Base-by-base conservation (phyloP, 2,329 filamentous ascomycete genomes). In the Onygenales sp. region DNA sequence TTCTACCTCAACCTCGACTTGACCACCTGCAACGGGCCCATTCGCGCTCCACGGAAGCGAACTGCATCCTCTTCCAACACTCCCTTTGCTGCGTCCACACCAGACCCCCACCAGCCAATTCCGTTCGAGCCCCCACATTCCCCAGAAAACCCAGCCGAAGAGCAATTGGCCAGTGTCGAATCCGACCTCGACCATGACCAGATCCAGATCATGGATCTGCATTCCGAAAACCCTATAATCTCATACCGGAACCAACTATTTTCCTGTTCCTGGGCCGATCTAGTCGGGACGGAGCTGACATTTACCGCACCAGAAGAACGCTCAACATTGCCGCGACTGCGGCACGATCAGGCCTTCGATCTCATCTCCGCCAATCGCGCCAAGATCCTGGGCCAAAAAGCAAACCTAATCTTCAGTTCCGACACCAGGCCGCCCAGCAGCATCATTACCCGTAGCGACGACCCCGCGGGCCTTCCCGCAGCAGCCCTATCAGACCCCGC, bases 141-240 rank as follows among this genome's bases (percentile, higher is more conserved):
- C 8, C 13, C 36, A 32, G 35, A 39, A 44, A 55, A 47, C 31
- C 51, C 33, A n/a, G 54, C 7, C 8, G 52, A 54, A 47, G 46
- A 52, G 13, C 38, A 39, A 13, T 33, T 21, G 43, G 45, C 44
- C 52, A 57, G 13, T 27, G 14, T 46, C 31, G 44, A 46, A 57
- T 8, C 44, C 44, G 54, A 54, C 44, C 44, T 17, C 51, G 57
- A 68, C 43, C 43, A 58, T 57, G 68, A 74, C 44, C 67, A 71
- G 46, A 80, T 95, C 5, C 89, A 95, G 64, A 84, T 96, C 50
- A 75, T 93, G n/a, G 89, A 89, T 32, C 77, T 96, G 3, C 86
- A 95, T 68, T 85, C 85, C 1, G 64, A 72, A 2, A 85, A 87
- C 48, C 92, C 92, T 0, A 74, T 95, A 32, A 78, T 95, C 55